Evolutionary conservation across 805 yeast species (phyloP).

Genomic region (Nakazawaea laoshanensis): DNA sequence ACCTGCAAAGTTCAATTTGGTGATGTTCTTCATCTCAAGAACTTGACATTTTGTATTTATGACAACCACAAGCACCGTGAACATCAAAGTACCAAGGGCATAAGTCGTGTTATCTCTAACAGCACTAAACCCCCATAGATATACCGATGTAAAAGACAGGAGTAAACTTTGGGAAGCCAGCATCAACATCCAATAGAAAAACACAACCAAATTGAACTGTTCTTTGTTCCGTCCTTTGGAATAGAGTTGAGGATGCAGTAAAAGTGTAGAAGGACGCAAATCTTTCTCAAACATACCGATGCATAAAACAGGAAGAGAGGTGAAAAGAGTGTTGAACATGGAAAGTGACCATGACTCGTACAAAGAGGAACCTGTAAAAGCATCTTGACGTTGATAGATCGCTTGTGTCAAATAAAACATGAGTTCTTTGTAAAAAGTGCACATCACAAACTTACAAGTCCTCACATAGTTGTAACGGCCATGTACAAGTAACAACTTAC

Average conservation of each 20-base stretch:
- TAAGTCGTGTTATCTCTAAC: constrained; percentile 67
- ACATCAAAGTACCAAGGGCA: constrained; percentile 73
- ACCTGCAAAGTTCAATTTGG: constrained; percentile 59
- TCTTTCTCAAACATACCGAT: constrained; percentile 96
- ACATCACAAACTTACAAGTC: constrained; percentile 82
- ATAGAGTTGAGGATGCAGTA: constrained; percentile 90
- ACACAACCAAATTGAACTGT: constrained; percentile 64
- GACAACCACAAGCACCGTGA: constrained; percentile 61
- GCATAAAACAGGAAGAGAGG: constrained; percentile 84
- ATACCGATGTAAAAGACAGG: constrained; percentile 57
- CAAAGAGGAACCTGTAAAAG: constrained; percentile 88
- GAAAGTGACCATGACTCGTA: constrained; percentile 96
- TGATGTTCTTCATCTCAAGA: constrained; percentile 71
- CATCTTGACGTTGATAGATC: constrained; percentile 74
- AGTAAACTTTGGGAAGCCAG: constrained; percentile 70
- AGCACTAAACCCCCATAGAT: constrained; percentile 65
- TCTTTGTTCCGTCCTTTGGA: constrained; percentile 64
- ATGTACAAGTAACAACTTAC: constrained; percentile 82
- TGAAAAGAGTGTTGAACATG: constrained; percentile 94
- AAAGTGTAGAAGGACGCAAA: constrained; percentile 73
- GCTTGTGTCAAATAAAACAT: constrained; percentile 85
- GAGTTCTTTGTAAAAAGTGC: constrained; percentile 92
- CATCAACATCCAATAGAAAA: constrained; percentile 68
- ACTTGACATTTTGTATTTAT: constrained; percentile 75
- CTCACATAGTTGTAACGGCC: constrained; percentile 94